Percentiles rank a stretch among this genome's conserved stretches.
Evolutionary conservation across 108 stramenopile species (phyloP).

Genomic region (Cylindrotheca fusiformis): DNA sequence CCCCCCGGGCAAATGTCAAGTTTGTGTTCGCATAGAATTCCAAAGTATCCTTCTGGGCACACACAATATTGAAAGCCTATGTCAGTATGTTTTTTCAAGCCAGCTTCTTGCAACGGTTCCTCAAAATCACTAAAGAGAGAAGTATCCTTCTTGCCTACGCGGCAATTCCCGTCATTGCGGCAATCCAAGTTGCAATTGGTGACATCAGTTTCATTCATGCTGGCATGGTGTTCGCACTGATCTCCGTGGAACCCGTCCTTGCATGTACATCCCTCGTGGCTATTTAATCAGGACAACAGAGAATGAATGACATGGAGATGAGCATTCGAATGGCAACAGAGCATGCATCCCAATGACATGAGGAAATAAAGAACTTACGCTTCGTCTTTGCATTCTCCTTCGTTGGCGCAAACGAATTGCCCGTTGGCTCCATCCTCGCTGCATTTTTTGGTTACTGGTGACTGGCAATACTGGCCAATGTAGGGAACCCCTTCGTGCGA

Average conservation of each 20-base stretch:
- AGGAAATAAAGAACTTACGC: no score
- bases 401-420: constrained; percentile 33
- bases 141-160: constrained; percentile 37
- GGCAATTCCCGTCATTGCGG: constrained; percentile 39
- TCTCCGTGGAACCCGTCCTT: constrained; percentile 33
- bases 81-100: constrained; percentile 11
- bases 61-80: constrained; percentile 58
- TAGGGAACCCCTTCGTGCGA: constrained; percentile 1
- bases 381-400: no score
- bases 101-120: constrained; percentile 4
- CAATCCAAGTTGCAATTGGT: constrained; percentile 33
- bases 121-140: constrained; percentile 21
- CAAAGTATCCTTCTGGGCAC: constrained; percentile 46
- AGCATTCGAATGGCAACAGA: neutral
- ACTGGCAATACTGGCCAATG: constrained; percentile 31
- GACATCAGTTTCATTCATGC: constrained; percentile 1
- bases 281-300: neutral
- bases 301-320: neutral
- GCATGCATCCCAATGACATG: neutral
- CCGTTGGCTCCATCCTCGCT: constrained; percentile 1
- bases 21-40: constrained; percentile 49
- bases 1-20: constrained; percentile 49
- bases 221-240: constrained; percentile 27
- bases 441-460: constrained; percentile 13
- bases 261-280: constrained; percentile 29